These are phyloP conservation scores for Chlorella variabilis DNA, from an alignment of 163 green algal species.

Conservation along the genomic window DNA sequence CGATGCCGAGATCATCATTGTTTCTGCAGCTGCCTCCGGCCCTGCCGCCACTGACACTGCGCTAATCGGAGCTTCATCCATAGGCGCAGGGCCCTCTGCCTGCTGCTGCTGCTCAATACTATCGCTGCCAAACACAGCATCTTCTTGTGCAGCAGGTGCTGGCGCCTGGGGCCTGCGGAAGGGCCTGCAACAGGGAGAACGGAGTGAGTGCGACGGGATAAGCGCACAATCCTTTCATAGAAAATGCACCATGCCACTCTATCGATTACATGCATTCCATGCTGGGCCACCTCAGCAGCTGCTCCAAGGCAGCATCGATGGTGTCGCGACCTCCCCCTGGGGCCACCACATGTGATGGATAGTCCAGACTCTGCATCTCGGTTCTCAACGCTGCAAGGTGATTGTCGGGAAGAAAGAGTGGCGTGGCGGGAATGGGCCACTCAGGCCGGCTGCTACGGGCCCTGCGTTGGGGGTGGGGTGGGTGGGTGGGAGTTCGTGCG, in stretches of 20 bases:
- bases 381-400: neutral
- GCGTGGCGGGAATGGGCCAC: conserved; percentile 5
- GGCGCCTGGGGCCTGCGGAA: neutral
- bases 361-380: no score
- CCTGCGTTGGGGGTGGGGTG: neutral
- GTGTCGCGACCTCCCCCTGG: neutral
- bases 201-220: no score
- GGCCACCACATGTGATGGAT: no score
- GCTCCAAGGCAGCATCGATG: neutral
- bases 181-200: neutral
- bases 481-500: no score
- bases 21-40: neutral
- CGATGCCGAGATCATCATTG: neutral
- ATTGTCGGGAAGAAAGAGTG: conserved; percentile 8
- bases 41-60: neutral
- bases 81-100: conserved; percentile 1
- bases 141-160: neutral
- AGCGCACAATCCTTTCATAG: no score
- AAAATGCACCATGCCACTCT: no score
- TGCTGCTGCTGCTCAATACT: conserved; percentile 3
- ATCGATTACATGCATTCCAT: no score
- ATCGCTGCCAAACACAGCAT: neutral
- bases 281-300: conserved; percentile 26
- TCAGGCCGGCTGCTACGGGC: neutral
- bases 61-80: neutral